Conservation (phyloP, 1,284 basidiomycete genomes). For the Pseudozyma flocculosa region DNA sequence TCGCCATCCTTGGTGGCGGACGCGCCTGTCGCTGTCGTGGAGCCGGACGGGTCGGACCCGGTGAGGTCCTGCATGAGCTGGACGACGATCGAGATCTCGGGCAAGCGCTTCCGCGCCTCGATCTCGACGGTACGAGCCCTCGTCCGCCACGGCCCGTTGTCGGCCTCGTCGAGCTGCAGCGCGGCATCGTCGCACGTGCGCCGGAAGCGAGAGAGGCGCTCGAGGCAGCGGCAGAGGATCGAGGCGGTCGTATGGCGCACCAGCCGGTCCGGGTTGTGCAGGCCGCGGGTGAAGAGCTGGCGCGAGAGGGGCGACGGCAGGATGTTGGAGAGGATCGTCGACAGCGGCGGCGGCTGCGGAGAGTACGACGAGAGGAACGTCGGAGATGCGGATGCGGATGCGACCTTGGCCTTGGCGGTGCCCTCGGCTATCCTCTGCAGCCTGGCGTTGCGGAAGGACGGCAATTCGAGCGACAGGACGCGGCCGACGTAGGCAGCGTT, state of each 20-base stretch:
- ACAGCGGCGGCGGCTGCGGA: slow-evolving; percentile 71
- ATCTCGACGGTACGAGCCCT: slow-evolving; percentile 25
- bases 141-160: slow-evolving; percentile 54
- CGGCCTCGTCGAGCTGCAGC: slow-evolving; percentile 69
- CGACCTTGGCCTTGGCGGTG: slow-evolving; percentile 29
- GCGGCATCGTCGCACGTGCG: slow-evolving; percentile 17
- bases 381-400: slow-evolving; percentile 23
- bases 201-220: slow-evolving; percentile 30
- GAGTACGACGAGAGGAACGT: slow-evolving; percentile 62
- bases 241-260: slow-evolving; percentile 81
- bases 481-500: slow-evolving; percentile 78
- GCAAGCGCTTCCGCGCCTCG: slow-evolving; percentile 35
- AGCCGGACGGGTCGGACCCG: too few relatives aligned
- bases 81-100: slow-evolving; percentile 56
- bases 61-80: slow-evolving; percentile 56
- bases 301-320: slow-evolving; percentile 36
- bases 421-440: slow-evolving; percentile 63
- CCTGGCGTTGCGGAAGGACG: slow-evolving; percentile 61
- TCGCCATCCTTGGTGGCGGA: too few relatives aligned
- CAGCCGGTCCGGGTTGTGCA: slow-evolving; percentile 62
- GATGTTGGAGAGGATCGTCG: slow-evolving; percentile 63
- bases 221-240: slow-evolving; percentile 61
- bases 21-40: too few relatives aligned
- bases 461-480: slow-evolving; percentile 74
- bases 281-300: slow-evolving; percentile 72